Evolutionary conservation across 768 basidiomycete genomes (phyloP).

Genomic region (Termitomyces sp.): DNA sequence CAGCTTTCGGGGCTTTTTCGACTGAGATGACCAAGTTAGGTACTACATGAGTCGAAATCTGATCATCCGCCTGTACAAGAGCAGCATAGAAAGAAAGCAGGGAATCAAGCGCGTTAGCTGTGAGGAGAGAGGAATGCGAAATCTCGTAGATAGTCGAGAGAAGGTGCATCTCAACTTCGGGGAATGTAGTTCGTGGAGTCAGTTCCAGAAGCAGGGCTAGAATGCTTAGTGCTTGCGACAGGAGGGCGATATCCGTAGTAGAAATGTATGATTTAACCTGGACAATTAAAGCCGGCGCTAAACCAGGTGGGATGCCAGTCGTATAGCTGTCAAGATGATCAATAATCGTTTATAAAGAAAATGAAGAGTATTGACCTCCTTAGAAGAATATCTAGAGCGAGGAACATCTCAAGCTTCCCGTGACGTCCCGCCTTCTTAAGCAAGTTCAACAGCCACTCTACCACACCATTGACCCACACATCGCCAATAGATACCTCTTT

Average conservation of each 20-base stretch:
- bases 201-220: constrained; percentile 65
- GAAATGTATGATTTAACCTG: constrained; percentile 76
- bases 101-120: constrained; percentile 74
- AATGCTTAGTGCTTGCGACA: constrained; percentile 65
- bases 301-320: constrained; percentile 43
- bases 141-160: constrained; percentile 62
- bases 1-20: constrained; percentile 57
- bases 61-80: constrained; percentile 76
- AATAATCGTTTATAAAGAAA: neutral
- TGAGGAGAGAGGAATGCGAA: constrained; percentile 73
- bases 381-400: constrained; percentile 66
- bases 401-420: constrained; percentile 78
- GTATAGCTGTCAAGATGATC: constrained; percentile 24
- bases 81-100: constrained; percentile 78
- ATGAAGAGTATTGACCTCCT: constrained; percentile 39
- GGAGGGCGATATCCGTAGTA: constrained; percentile 69
- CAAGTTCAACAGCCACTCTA: constrained; percentile 71
- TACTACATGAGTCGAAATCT: constrained; percentile 78
- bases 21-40: constrained; percentile 63
- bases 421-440: constrained; percentile 73
- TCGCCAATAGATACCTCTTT: constrained; percentile 63
- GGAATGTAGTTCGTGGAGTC: constrained; percentile 63
- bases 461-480: constrained; percentile 75
- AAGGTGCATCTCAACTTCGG: constrained; percentile 67
- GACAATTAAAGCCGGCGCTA: constrained; percentile 57